These are phyloP conservation scores for Blastomyces gilchristii DNA, from an alignment of 2,329 filamentous ascomycete species.

Conservation along the genomic window DNA sequence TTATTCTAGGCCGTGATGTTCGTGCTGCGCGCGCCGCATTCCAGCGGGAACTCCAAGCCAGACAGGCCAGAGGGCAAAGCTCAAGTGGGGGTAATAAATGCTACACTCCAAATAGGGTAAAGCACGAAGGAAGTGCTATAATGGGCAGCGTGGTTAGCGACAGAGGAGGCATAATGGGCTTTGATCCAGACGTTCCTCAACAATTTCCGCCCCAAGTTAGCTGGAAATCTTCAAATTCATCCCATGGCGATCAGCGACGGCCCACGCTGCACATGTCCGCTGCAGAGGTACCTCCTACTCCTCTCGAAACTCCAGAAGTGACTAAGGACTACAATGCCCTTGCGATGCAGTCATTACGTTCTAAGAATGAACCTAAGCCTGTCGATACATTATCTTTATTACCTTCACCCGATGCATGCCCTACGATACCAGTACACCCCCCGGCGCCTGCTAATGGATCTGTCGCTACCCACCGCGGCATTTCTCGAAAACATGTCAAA, in stretches of 20 bases:
- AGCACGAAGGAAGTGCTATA: conserved; percentile 36
- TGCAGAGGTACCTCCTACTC: conserved; percentile 9
- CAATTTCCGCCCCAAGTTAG: conserved; percentile 32
- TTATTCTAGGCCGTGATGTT: conserved; percentile 53
- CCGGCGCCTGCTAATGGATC: conserved; percentile 37
- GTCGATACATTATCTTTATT: conserved; percentile 39
- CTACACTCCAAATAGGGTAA: conserved; percentile 36
- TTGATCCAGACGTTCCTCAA: conserved; percentile 35
- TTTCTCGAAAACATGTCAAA: conserved; percentile 52
- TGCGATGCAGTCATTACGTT: conserved; percentile 34
- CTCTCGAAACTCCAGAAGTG: conserved; percentile 17
- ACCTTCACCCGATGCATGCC: conserved; percentile 44
- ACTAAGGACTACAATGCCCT: conserved; percentile 38
- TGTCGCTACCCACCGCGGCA: conserved; percentile 45
- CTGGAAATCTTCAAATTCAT: conserved; percentile 44
- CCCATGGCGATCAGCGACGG: conserved; percentile 27
- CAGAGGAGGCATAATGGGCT: conserved; percentile 45
- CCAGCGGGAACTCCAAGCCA: conserved; percentile 34
- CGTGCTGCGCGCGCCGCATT: conserved; percentile 40
- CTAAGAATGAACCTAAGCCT: conserved; percentile 32
- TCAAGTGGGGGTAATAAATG: conserved; percentile 37
- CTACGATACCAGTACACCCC: conserved; percentile 52
- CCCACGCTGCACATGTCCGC: conserved; percentile 18
- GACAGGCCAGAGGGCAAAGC: conserved; percentile 38
- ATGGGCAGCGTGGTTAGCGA: conserved; percentile 46